phyloP scores from a whole-genome alignment of 73 alveolate species.

The Tetrahymena borealis region DNA sequence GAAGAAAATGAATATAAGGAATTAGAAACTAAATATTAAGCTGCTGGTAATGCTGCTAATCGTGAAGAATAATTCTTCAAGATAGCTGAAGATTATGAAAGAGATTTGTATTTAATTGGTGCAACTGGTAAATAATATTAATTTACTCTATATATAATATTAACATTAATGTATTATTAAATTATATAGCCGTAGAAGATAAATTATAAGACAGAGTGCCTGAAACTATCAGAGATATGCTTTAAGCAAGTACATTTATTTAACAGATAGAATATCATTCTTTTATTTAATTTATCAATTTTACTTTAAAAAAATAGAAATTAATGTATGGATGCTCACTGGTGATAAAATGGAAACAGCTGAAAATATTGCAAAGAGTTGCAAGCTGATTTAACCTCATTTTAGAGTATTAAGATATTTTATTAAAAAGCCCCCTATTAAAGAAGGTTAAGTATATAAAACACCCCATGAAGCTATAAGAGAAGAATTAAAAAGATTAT shows the following conservation, averaged over 20 bases:
- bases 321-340: slow-evolving; percentile 97
- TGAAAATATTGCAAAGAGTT: slow-evolving; percentile 89
- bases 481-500: slow-evolving; percentile 2
- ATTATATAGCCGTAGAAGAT: slow-evolving; percentile 85
- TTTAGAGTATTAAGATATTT: slow-evolving; percentile 43
- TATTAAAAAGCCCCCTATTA: not conserved
- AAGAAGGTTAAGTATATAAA: not conserved
- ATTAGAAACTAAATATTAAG: slow-evolving; percentile 12
- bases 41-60: slow-evolving; percentile 24
- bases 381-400: slow-evolving; percentile 62
- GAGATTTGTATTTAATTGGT: slow-evolving; percentile 68
- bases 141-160: no score
- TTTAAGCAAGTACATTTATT: slow-evolving; percentile 59
- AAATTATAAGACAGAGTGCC: slow-evolving; percentile 91
- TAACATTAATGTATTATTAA: no score
- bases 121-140: slow-evolving; percentile 46
- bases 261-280: no score
- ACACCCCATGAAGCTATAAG: slow-evolving; percentile 16
- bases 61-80: slow-evolving; percentile 16
- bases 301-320: not conserved
- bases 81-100: slow-evolving; percentile 63
- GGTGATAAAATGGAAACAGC: slow-evolving; percentile 98
- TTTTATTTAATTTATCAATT: not conserved
- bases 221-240: slow-evolving; percentile 80
- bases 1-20: slow-evolving; percentile 59